A percentile compares a stretch with the other conserved stretches of the same genome.
Conservation (phyloP, 495 filamentous ascomycete species). For the Mycothermus thermophilus region DNA sequence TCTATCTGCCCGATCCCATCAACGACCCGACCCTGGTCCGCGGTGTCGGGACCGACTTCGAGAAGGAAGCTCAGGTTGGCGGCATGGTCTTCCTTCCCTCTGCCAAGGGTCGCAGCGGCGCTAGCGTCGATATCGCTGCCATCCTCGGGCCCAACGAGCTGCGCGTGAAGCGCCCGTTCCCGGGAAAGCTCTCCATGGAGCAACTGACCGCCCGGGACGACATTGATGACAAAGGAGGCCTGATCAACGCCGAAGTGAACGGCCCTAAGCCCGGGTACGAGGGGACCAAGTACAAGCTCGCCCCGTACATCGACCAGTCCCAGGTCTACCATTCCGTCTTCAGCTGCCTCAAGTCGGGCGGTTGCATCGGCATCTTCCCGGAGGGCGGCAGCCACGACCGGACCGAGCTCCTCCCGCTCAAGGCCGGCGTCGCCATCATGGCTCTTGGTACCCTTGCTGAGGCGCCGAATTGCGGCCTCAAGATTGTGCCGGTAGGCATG, state of each 20-base stretch:
- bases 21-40: constrained; percentile 73
- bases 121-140: constrained; percentile 66
- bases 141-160: constrained; percentile 72
- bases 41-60: constrained; percentile 78
- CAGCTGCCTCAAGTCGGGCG: constrained; percentile 59
- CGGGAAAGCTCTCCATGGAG: constrained; percentile 47
- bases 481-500: constrained; percentile 99
- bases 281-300: constrained; percentile 71
- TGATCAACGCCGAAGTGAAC: constrained; percentile 33
- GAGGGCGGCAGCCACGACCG: constrained; percentile 97
- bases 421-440: constrained; percentile 98
- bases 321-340: constrained; percentile 91
- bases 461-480: constrained; percentile 77
- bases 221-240: constrained; percentile 43
- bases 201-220: constrained; percentile 72
- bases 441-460: constrained; percentile 84
- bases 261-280: constrained; percentile 48
- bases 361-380: constrained; percentile 93
- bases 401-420: constrained; percentile 82
- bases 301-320: constrained; percentile 88
- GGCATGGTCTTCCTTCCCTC: constrained; percentile 79
- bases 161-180: constrained; percentile 74
- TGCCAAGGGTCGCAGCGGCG: constrained; percentile 56
- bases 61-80: constrained; percentile 54
- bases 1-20: constrained; percentile 85